Evolutionary conservation across 345 rosid genomes (phyloP), one percentile per base, ranked within the genome.

Genomic region (Alliaria petiolata): DNA sequence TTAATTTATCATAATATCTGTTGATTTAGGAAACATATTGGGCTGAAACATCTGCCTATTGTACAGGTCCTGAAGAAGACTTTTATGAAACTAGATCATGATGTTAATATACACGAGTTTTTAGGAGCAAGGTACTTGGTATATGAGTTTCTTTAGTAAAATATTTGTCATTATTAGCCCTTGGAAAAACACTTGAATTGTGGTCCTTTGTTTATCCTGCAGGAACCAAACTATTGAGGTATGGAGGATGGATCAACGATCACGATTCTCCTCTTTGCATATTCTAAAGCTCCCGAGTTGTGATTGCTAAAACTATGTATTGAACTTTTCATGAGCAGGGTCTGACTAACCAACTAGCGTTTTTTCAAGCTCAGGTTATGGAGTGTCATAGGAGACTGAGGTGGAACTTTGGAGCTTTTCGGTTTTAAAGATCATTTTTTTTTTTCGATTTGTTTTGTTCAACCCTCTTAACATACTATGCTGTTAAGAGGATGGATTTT

Each of bases 81-180:
- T 39, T 90, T 90, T 51, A 84, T 79, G 87, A 86, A 88, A 80
- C 78, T 88, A 82, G 90, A 90, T 70, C 92, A 85, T 69, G 89
- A 84, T 77, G 90, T 88, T 34, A 82, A 83, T 67, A 83, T 87
- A 62, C 83, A 87, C 35, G 87, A 85, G 47, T 83, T 87, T 60
- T 70, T 87, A 38, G 89, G 88, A 64, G 33, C 85, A 67, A 83
- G 83, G 93, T 84, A 68, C 34, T 31, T 17, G 50, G n/a, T n/a
- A n/a, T n/a, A n/a, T n/a, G 38, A 42, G 20, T 42, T 26, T n/a
- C 6, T 25, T 7, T 4, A 7, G 19, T 28, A 30, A 14, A 28
- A 3, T 50, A 11, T 30, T 14, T 7, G 12, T 28, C 5, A 53
- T 30, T 26, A 14, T n/a, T 53, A n/a, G 1, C 2, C 28, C 42